Evolutionary conservation across 2,329 filamentous ascomycete genomes (phyloP), one percentile per base, ranked within the genome.

Genomic region (Phyllosticta paracitricarpa): DNA sequence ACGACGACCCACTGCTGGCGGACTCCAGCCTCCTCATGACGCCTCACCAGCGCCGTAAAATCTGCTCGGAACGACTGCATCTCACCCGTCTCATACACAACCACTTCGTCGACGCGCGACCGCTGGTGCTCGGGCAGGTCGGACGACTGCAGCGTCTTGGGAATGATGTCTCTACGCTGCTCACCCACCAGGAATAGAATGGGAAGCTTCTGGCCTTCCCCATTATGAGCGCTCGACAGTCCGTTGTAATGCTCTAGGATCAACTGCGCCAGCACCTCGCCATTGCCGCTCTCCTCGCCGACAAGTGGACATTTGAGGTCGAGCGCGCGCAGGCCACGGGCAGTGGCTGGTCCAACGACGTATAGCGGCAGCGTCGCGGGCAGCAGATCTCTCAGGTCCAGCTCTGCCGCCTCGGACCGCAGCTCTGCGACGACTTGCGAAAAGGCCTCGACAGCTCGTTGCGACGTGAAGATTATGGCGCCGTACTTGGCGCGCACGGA

Each of bases 101-200:
- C 85, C 7, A 91, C 71, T 73, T 97, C 92, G 48, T 88, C 82
- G 1, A 97, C 88, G 7, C 73, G 74, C 24, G 94, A 88, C 56
- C 82, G 78, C 58, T 74, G 73, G 14, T 77, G 69, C 0, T 70
- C 65, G 0, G 81, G 73, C 8, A 91, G 74, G 0, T 70, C 67
- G 0, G 77, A 70, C 51, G 83, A 81, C 79, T 86, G 89, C 48
- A 97, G 77, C 1, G 84, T 90, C 67, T 83, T 89, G 1, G 94
- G 92, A 65, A 99, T 96, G 65, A 96, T 85, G 71, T 97, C 94
- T 54, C 94, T 80, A 60, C 91, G 83, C 71, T 92, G 89, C 71
- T 97, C 93, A 22, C 94, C 94, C 0, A 96, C 91, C 14, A 95
- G 82, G 72, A 97, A 99, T 0, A 97, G 77, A 4, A 97, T 73